A percentile compares a stretch with the other conserved stretches of the same genome.
Evolutionary conservation across 345 rosid genomes (phyloP).

Genomic region (Microcos paniculata): DNA sequence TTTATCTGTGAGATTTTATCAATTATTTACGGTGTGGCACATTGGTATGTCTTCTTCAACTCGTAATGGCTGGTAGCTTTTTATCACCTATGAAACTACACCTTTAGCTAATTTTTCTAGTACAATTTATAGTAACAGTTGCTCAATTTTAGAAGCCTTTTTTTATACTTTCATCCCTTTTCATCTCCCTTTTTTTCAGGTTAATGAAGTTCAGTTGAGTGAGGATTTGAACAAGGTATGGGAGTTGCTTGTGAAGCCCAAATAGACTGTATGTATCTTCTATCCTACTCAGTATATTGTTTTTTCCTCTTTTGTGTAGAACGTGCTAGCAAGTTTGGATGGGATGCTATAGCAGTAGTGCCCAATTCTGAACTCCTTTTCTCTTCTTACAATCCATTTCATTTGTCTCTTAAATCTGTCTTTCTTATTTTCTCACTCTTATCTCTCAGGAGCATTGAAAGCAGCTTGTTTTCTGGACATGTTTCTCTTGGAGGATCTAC

Average conservation of each 20-base stretch:
- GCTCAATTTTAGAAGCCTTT: not conserved
- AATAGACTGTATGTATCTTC: conserved; percentile 61
- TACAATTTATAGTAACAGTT: not conserved
- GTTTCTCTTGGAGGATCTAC: too few species aligned
- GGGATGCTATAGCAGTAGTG: not conserved
- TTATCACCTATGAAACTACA: not conserved
- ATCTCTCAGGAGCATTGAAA: too few species aligned
- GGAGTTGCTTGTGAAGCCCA: conserved; percentile 97
- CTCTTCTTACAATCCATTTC: not conserved
- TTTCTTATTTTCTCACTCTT: too few species aligned
- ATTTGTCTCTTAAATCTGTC: too few species aligned
- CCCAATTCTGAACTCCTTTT: not conserved
- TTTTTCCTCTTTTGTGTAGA: not conserved
- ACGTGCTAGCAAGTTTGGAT: not conserved
- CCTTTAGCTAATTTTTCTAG: not conserved
- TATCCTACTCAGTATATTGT: not conserved
- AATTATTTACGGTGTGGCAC: too few species aligned
- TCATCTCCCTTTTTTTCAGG: not conserved
- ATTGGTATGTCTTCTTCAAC: conserved; percentile 1
- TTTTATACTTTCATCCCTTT: not conserved
- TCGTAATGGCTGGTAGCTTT: not conserved
- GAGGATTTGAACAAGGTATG: conserved; percentile 79
- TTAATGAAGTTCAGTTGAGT: too few species aligned
- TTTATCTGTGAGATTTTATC: too few species aligned
- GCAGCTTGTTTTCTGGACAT: too few species aligned